Base-by-base conservation (phyloP, 805 yeast species). In the Metschnikowia shivogae region DNA sequence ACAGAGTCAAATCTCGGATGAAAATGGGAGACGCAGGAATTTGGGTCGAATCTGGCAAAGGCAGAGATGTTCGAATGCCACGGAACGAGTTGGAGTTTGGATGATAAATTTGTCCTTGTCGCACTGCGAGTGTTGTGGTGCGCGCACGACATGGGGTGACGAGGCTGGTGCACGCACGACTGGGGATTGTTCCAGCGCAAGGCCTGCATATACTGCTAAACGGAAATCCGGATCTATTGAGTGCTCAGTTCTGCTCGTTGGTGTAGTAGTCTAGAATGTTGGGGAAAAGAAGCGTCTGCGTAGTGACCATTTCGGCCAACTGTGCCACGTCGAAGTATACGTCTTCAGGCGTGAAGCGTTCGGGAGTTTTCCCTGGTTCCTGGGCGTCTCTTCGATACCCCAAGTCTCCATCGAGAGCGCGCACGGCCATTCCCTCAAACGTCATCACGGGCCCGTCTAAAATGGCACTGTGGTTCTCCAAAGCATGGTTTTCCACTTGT, bases 291-390 rank as follows among this genome's bases (percentile, higher is more conserved):
- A 49, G 53, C 19, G 51, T 42, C 20, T 47, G 52, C 32, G 44
- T 39, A 36, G 35, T 52, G 30, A 53, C 48, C 53, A 53, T 35
- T 24, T 53, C 56, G 6, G 56, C 56, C 13, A 53, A 29, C 37
- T 49, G 51, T 3, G 54, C 50, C 17, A 53, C 50, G 38, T 53
- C 56, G 28, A 53, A 50, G 36, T 45, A 41, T 11, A 52, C 45
- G 26, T 52, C 49, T 13, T 45, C 49, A 7, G 45, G 19, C 32
- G 40, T 35, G 27, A 26, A 30, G 28, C 22, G n/a, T 24, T 33
- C 29, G 9, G 28, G 38, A 11, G 36, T n/a, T 9, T 20, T 5
- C 8, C n/a, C 17, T 6, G 28, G 10, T 11, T 39, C 42, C 27
- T 34, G 32, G 14, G 19, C 30, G 12, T 27, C 39, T 29, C 26